Percentiles rank a stretch among this genome's conserved stretches.
These are phyloP conservation scores for Ogataea thermomethanolica DNA, from an alignment of 805 yeast genomes.

Conservation along the genomic window DNA sequence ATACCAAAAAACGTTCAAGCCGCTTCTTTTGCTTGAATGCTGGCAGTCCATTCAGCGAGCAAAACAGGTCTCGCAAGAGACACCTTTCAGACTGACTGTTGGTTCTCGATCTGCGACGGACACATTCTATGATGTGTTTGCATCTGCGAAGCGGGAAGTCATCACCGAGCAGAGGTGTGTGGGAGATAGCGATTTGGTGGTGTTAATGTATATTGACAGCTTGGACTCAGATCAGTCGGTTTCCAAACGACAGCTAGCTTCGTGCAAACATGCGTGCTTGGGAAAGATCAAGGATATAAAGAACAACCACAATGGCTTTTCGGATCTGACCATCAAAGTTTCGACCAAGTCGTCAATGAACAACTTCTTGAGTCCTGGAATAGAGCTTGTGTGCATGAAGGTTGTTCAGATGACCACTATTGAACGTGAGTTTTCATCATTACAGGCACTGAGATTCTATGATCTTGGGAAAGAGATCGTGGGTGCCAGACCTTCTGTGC, in stretches of 20 bases:
- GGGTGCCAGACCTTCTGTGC: slow-evolving; percentile 56
- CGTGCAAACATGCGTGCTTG: slow-evolving; percentile 51
- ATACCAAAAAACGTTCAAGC: slow-evolving; percentile 69
- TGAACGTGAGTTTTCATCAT: slow-evolving; percentile 86
- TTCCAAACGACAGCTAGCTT: slow-evolving; percentile 14
- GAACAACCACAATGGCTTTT: slow-evolving; percentile 56
- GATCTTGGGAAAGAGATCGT: slow-evolving; percentile 69
- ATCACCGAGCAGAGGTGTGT: slow-evolving; percentile 48
- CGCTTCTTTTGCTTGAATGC: slow-evolving; percentile 80
- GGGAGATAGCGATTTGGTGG: slow-evolving; percentile 74
- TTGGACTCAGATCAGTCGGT: slow-evolving; percentile 29
- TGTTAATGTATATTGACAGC: slow-evolving; percentile 52
- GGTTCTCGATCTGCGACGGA: slow-evolving; percentile 84
- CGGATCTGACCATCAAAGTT: slow-evolving; percentile 74
- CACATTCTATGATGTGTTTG: slow-evolving; percentile 82
- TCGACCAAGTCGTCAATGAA: slow-evolving; percentile 49
- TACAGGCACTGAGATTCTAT: slow-evolving; percentile 78
- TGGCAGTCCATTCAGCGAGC: slow-evolving; percentile 88
- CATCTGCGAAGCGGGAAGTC: slow-evolving; percentile 55
- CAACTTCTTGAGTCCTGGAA: slow-evolving; percentile 57
- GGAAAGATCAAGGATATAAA: slow-evolving; percentile 80
- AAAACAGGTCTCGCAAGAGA: slow-evolving; percentile 53
- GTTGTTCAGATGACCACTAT: slow-evolving; percentile 87
- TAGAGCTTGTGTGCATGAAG: slow-evolving; percentile 62
- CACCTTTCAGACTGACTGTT: slow-evolving; percentile 62